Percentiles rank a stretch among this genome's conserved stretches.
Conservation (phyloP, 1,284 basidiomycete genomes). For the Chalciporus piperatoides region DNA sequence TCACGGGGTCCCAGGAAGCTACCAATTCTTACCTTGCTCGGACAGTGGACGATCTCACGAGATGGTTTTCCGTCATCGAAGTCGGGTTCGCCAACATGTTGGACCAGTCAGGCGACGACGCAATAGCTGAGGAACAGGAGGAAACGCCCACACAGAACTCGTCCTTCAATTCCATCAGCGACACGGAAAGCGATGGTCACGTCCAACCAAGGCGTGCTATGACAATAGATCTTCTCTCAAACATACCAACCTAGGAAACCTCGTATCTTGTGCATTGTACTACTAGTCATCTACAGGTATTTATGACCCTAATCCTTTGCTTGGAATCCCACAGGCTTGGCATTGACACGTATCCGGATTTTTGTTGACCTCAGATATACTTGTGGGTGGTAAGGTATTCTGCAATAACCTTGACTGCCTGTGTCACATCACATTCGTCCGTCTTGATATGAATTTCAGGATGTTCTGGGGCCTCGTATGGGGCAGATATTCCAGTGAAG, state of each 20-base stretch:
- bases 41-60: constrained; percentile 75
- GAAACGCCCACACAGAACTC: constrained; percentile 29
- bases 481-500: constrained; percentile 97
- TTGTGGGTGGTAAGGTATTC: constrained; percentile 73
- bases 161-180: constrained; percentile 14
- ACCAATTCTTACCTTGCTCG: constrained; percentile 71
- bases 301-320: constrained; percentile 11
- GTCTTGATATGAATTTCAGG: constrained; percentile 96
- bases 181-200: constrained; percentile 10
- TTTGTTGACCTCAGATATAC: constrained; percentile 42
- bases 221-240: constrained; percentile 20
- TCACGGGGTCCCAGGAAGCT: constrained; percentile 57
- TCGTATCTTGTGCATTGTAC: constrained; percentile 8
- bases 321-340: constrained; percentile 13
- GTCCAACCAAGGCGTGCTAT: constrained; percentile 13
- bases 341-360: constrained; percentile 15
- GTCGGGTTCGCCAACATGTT: constrained; percentile 65
- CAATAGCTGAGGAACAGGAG: constrained; percentile 60
- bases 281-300: constrained; percentile 25
- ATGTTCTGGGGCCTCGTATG: constrained; percentile 86
- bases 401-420: constrained; percentile 79
- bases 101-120: constrained; percentile 44
- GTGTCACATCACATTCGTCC: constrained; percentile 73
- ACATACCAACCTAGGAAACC: constrained; percentile 1
- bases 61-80: constrained; percentile 81